Evolutionary conservation across 1,284 basidiomycete genomes (phyloP), one percentile per base, ranked within the genome.

Genomic region (Inonotus hispidus): DNA sequence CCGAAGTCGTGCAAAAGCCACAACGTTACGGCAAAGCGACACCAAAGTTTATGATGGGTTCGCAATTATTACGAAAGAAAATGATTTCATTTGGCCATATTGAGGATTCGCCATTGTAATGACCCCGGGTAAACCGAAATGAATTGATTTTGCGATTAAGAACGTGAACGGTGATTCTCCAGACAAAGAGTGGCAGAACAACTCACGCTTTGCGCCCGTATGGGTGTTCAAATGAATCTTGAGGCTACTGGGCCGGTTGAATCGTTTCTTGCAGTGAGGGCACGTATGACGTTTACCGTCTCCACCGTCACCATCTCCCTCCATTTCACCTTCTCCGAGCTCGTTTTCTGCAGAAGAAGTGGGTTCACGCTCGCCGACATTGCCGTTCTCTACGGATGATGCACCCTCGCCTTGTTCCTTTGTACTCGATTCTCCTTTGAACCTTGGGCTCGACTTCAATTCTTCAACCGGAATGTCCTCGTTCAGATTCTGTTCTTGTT

Each of bases 211-310:
- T 16, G 81, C 87, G 19, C 88, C 88, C 16, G 88, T 90, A 71
- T 90, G 88, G 2, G 85, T 89, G 68, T 90, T 89, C 66, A 85
- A 79, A 70, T 90, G 88, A 61, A 88, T 90, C 62, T 81, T 76
- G 61, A 90, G 77, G 69, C 87, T 89, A 66, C 88, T 90, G 2
- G 88, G 88, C 7, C 88, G 79, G 71, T 89, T 90, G 75, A 90
- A 90, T 27, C 85, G 77, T 71, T 88, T 88, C 62, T 74, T 74
- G 71, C 88, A 90, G 43, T 81, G 82, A 0, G 79, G 77, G 65
- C 87, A 90, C 43, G 82, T 76, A 64, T 90, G 86, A 66, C 82
- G 81, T 66, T 82, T 81, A 55, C 72, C 72, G 53, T 73, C 62
- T 8, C 39, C 37, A 19, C 62, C 62, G 4, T 52, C 61, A 13